Conservation (phyloP, 2,329 filamentous ascomycete species). For the Capronia coronata region DNA sequence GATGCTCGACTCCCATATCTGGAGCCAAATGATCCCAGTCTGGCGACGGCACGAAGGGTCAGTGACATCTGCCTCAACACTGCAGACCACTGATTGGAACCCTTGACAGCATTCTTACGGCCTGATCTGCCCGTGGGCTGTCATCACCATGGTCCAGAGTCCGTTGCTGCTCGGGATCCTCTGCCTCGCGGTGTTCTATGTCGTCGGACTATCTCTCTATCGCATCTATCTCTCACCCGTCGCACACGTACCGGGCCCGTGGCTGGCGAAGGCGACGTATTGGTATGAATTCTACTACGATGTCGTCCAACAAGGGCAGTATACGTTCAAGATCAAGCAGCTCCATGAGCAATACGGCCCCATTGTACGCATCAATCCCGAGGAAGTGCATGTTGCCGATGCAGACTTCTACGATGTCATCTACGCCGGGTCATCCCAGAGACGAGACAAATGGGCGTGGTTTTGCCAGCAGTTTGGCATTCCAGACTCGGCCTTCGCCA, state of each 20-base stretch:
- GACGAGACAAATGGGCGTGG: constrained; percentile 28
- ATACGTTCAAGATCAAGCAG: constrained; percentile 26
- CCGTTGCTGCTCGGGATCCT: neutral
- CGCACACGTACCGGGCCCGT: constrained; percentile 7
- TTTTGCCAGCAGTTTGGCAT: constrained; percentile 14
- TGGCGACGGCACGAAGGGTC: too few relatives aligned
- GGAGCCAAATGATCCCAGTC: too few relatives aligned
- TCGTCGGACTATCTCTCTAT: constrained; percentile 15
- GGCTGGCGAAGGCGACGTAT: constrained; percentile 29
- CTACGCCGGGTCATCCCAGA: constrained; percentile 26
- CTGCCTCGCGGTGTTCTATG: neutral
- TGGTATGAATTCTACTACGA: constrained; percentile 32
- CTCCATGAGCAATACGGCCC: constrained; percentile 32
- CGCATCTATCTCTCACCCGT: constrained; percentile 31
- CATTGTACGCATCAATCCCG: constrained; percentile 22
- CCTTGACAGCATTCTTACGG: too few relatives aligned
- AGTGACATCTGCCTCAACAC: too few relatives aligned
- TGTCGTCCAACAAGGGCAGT: constrained; percentile 24
- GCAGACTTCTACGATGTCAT: constrained; percentile 32
- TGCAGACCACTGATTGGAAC: too few relatives aligned
- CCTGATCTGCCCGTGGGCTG: neutral
- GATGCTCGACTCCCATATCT: too few relatives aligned
- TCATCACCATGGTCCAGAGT: neutral
- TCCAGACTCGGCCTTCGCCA: constrained; percentile 16
- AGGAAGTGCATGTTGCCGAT: constrained; percentile 33